Conservation (phyloP, 306 rosid genomes). For the Prunus fruticosa region DNA sequence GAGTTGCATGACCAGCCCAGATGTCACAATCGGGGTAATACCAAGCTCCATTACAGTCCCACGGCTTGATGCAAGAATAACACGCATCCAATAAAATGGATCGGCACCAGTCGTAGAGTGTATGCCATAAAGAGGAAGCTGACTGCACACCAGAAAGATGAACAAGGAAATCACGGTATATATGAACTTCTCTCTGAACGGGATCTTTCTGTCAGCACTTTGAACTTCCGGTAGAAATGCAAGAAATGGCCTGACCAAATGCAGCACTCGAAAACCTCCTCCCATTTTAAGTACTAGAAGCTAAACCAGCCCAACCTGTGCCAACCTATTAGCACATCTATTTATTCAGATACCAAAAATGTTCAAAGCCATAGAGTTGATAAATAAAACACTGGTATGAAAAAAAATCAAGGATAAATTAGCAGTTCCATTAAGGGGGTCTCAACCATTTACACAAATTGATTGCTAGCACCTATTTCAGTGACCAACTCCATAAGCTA, state of each 20-base stretch:
- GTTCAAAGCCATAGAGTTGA: background rate
- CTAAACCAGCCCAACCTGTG: background rate
- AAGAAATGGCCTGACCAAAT: constrained; percentile 80
- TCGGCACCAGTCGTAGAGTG: constrained; percentile 95
- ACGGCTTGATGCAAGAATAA: constrained; percentile 84
- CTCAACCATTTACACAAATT: background rate
- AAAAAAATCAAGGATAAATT: background rate
- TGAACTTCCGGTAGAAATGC: constrained; percentile 82
- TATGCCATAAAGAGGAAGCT: constrained; percentile 90
- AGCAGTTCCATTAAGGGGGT: background rate
- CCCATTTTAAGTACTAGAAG: constrained; percentile 46
- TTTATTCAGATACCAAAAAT: background rate
- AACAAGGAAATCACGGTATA: constrained; percentile 83
- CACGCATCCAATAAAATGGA: constrained; percentile 98
- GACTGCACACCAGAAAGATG: constrained; percentile 88
- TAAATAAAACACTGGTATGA: background rate
- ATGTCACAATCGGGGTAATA: constrained; percentile 90
- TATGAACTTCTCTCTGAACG: constrained; percentile 70
- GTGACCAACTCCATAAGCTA: background rate
- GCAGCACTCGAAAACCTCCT: constrained; percentile 81
- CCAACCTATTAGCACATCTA: background rate
- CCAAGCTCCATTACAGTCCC: constrained; percentile 98
- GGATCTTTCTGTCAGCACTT: constrained; percentile 75
- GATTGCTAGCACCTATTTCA: background rate
- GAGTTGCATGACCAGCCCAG: constrained; percentile 90